phyloP scores from a whole-genome alignment of 2,329 filamentous ascomycete species.

The Thielaviopsis euricoi region DNA sequence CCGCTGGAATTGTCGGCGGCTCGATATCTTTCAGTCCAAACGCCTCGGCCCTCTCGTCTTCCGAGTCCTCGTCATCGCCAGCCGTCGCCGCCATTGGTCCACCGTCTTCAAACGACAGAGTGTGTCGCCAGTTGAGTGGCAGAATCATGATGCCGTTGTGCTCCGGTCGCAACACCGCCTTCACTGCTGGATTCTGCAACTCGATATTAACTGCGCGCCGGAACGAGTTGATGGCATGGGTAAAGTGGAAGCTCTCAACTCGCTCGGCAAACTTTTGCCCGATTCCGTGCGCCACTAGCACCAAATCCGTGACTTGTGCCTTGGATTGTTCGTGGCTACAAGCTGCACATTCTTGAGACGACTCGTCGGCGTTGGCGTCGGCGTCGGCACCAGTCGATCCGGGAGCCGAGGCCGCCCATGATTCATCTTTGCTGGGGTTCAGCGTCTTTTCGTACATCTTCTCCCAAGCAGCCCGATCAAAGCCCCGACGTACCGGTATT shows the following conservation, averaged over 20 bases:
- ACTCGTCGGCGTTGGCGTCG: not conserved
- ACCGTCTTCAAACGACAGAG: conserved; percentile 72
- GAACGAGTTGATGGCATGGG: conserved; percentile 85
- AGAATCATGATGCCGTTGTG: conserved; percentile 86
- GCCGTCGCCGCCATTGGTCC: conserved; percentile 41
- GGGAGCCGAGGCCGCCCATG: conserved; percentile 13
- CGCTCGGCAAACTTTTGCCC: conserved; percentile 91
- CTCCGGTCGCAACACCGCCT: conserved; percentile 50
- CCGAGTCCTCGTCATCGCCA: conserved; percentile 34
- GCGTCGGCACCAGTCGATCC: not conserved
- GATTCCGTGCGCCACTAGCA: conserved; percentile 88
- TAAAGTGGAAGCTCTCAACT: conserved; percentile 94
- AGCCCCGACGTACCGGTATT: conserved; percentile 76
- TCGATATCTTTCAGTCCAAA: conserved; percentile 73
- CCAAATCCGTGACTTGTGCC: conserved; percentile 66
- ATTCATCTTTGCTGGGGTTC: conserved; percentile 17
- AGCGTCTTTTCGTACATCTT: conserved; percentile 41
- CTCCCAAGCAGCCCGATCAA: conserved; percentile 63
- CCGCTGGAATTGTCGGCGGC: conserved; percentile 71
- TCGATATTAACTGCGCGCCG: conserved; percentile 76
- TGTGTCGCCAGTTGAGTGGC: conserved; percentile 86
- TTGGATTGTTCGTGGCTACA: conserved; percentile 47
- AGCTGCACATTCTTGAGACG: conserved; percentile 28
- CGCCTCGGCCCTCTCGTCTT: conserved; percentile 23
- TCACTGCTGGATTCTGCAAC: conserved; percentile 57